A percentile compares a stretch with the other conserved stretches of the same genome.
Evolutionary conservation across 805 yeast species (phyloP).

Genomic region (Spathaspora girioi): DNA sequence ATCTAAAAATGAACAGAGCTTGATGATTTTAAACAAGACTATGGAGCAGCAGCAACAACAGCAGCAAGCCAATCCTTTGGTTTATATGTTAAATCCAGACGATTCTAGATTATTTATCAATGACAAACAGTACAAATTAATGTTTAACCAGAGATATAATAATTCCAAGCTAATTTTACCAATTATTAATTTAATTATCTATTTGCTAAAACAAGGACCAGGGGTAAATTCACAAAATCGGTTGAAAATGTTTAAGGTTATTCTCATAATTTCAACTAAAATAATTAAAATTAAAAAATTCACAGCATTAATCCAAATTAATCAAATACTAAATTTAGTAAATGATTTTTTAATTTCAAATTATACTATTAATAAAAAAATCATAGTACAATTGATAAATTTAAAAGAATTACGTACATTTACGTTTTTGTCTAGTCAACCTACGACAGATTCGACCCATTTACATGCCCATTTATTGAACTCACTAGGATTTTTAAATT

Average conservation of each 20-base stretch:
- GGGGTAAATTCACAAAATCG: conserved; percentile 1
- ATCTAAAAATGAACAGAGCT: conserved; percentile 39
- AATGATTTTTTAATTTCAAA: conserved; percentile 28
- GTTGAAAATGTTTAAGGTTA: conserved; percentile 25
- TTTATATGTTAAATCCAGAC: conserved; percentile 14
- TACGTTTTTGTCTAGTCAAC: conserved; percentile 10
- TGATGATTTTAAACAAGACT: conserved; percentile 13
- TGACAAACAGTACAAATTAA: conserved; percentile 6
- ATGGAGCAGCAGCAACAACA: not conserved
- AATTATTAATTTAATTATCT: conserved; percentile 23
- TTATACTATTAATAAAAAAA: conserved; percentile 33
- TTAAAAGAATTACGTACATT: conserved; percentile 30
- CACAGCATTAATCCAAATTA: conserved; percentile 18
- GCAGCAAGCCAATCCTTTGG: not conserved
- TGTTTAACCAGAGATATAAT: conserved; percentile 6
- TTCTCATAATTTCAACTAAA: conserved; percentile 26
- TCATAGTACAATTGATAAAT: conserved; percentile 28
- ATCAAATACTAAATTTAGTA: conserved; percentile 19
- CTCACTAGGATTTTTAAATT: conserved; percentile 23
- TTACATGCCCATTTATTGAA: conserved; percentile 18
- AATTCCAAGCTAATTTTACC: conserved; percentile 15
- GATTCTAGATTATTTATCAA: conserved; percentile 14
- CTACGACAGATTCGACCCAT: conserved; percentile 3
- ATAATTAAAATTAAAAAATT: conserved; percentile 23
- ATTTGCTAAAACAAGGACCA: conserved; percentile 20